Base-by-base conservation (phyloP, 306 rosid species). In the Gastrolobium villosum region DNA sequence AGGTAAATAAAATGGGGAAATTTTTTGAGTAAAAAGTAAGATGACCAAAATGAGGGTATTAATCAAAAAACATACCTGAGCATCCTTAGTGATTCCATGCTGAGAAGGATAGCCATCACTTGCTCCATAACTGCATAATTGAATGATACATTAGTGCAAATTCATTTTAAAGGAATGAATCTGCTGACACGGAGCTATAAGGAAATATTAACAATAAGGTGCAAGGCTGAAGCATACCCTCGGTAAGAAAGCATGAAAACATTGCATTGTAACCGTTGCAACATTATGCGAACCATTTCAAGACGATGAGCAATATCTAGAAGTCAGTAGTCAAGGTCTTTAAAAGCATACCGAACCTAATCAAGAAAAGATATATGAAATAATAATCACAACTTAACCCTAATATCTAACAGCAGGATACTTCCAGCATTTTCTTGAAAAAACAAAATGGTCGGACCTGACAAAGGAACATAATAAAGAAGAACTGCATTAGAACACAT, bases 351-450 rank as follows among this genome's bases (percentile, higher is more conserved):
- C 14, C 43, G 67, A 84, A 70, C 70, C 64, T 69, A 30, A 41
- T 71, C 64, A 64, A 56, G 71, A 39, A 56, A 41, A 84, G 36
- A 80, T 8, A 41, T 41, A 40, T 45, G 59, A 45, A 56, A n/a
- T 36, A 79, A 80, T 13, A 41, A 82, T 31, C 55, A 80, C 36
- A 37, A 63, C 37, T 45, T 20, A 82, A 67, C 37, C 65, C 66
- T 36, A 69, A 76, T 2, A 34, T 76, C 62, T 79, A 82, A 31
- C 63, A 75, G 11, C 55, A 90, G 99, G 99, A 95, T 96, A 96
- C 99, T 96, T 85, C 99, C 99, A 71, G 99, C 99, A 88, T 96
- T 93, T 83, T 96, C 99, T 88, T 96, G 99, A 76, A 93, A 96
- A 88, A 96, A 96, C 86, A 96, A 83, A 69, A 96, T 82, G 40